Evolutionary conservation across 768 basidiomycete genomes (phyloP), one percentile per base, ranked within the genome.

Genomic region (Lactarius sanguifluus): DNA sequence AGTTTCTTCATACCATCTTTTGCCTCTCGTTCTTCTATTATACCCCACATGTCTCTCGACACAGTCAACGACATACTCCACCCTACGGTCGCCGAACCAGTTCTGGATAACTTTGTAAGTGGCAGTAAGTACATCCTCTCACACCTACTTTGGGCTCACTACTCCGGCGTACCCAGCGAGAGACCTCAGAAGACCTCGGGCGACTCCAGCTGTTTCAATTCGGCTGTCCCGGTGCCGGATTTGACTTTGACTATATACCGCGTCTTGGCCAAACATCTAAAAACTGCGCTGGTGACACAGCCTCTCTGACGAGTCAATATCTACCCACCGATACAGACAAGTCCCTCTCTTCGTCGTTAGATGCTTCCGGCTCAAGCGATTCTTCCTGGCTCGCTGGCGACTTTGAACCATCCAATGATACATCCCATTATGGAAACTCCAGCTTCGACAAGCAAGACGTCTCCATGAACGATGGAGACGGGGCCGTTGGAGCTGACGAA

Each of bases 51-150:
- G 64, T 55, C 59, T 45, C 15, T 32, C 9, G 23, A 60, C 38
- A 38, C 18, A 2, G 30, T 45, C 34, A 36, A 61, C 8, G 32
- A 45, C 36, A 38, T 36, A 32, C 59, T 45, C n/a, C 41, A 28
- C 23, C 40, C 23, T 23, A 15, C 4, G 18, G 23, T 23, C 41
- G 32, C 18, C 28, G n/a, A n/a, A 30, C 12, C 54, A 16, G 34
- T 45, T 23, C n/a, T 28, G 23, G 47, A 45, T 55, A 55, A 65
- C 50, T 36, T 25, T 28, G 64, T 61, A 25, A 47, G 64, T 65
- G 28, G 40, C 20, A 55, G 13, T 25, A 52, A 28, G 16, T 23
- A 5, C 20, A 15, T 4, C 5, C 32, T 36, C 7, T n/a, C 18
- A 6, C 32, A 15, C 41, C 16, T 16, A 36, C 43, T 15, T n/a